Evolutionary conservation across 2,329 filamentous ascomycete species (phyloP).

Genomic region (Aspergillus ustus): DNA sequence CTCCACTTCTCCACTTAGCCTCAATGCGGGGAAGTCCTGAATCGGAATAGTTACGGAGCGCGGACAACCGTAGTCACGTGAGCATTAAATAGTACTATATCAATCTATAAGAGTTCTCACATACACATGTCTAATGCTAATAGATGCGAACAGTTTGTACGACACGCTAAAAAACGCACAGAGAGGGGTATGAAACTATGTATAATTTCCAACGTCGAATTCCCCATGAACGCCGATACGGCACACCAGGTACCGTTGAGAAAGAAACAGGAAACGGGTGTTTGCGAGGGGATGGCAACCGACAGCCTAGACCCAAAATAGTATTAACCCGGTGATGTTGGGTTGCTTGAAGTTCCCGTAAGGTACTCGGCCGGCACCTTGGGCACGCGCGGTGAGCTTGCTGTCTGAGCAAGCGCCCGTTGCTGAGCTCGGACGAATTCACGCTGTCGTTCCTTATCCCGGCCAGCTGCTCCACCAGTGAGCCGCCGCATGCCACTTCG

Average conservation of each 20-base stretch:
- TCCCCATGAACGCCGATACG: slow-evolving; percentile 13
- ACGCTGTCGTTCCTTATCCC: slow-evolving; percentile 51
- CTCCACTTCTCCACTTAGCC: slow-evolving; percentile 17
- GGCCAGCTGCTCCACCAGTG: slow-evolving; percentile 46
- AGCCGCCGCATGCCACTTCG: slow-evolving; percentile 53
- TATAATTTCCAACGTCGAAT: slow-evolving; percentile 13
- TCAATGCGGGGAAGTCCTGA: slow-evolving; percentile 25
- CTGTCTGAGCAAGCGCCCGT: slow-evolving; percentile 43
- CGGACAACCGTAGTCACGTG: slow-evolving; percentile 20
- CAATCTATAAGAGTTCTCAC: slow-evolving; percentile 8
- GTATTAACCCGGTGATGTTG: slow-evolving; percentile 38
- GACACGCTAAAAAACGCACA: slow-evolving; percentile 13
- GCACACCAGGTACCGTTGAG: slow-evolving; percentile 4
- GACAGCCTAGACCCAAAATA: background rate
- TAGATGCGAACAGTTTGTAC: slow-evolving; percentile 11
- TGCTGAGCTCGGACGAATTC: slow-evolving; percentile 50
- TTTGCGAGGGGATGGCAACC: background rate
- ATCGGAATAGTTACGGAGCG: slow-evolving; percentile 19
- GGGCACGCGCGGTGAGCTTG: slow-evolving; percentile 50
- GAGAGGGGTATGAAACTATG: slow-evolving; percentile 16
- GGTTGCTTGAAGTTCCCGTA: slow-evolving; percentile 41
- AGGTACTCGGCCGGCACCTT: slow-evolving; percentile 55
- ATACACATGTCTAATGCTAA: slow-evolving; percentile 16
- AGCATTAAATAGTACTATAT: slow-evolving; percentile 7
- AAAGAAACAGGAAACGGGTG: background rate